Percentiles rank a stretch among this genome's conserved stretches.
Conservation (phyloP, 225 moss, liverwort and hornwort genomes). For the Climacium dendroides region DNA sequence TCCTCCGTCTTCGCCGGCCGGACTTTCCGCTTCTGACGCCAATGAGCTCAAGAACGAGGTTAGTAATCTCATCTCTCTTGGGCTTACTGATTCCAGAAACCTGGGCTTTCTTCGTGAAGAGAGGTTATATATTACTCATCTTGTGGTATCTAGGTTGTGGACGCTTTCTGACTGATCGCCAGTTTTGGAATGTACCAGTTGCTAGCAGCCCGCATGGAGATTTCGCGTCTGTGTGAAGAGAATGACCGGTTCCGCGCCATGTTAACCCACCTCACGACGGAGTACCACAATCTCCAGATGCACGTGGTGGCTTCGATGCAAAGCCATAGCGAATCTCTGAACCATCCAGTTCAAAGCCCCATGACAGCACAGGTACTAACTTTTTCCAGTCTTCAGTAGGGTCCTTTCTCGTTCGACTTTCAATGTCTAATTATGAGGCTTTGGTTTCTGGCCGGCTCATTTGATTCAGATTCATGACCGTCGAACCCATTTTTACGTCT, state of each 20-base stretch:
- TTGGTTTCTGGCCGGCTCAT: neutral
- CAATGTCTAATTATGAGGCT: neutral
- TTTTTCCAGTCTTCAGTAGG: neutral
- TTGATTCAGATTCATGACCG: neutral
- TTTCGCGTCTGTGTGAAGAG: slow-evolving; percentile 17
- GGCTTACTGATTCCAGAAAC: neutral
- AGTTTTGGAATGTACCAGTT: slow-evolving; percentile 1
- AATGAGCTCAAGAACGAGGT: slow-evolving; percentile 31
- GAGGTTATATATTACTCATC: neutral
- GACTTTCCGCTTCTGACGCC: slow-evolving; percentile 7
- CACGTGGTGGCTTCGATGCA: slow-evolving; percentile 28
- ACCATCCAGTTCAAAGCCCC: slow-evolving; percentile 5
- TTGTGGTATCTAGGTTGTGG: neutral
- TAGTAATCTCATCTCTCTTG: neutral
- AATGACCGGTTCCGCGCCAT: slow-evolving; percentile 25
- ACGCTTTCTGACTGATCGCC: neutral
- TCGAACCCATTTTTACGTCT: neutral
- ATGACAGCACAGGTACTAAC: neutral
- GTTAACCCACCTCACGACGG: slow-evolving; percentile 32
- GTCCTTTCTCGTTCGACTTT: neutral
- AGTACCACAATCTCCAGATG: slow-evolving; percentile 42
- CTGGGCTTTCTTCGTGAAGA: neutral
- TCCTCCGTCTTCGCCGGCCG: slow-evolving; percentile 16
- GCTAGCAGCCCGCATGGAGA: slow-evolving; percentile 19
- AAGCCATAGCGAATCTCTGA: slow-evolving; percentile 24